These are phyloP conservation scores for Dillenia suffruticosa DNA, from an alignment of 164 flowering plant genomes.

Conservation along the genomic window DNA sequence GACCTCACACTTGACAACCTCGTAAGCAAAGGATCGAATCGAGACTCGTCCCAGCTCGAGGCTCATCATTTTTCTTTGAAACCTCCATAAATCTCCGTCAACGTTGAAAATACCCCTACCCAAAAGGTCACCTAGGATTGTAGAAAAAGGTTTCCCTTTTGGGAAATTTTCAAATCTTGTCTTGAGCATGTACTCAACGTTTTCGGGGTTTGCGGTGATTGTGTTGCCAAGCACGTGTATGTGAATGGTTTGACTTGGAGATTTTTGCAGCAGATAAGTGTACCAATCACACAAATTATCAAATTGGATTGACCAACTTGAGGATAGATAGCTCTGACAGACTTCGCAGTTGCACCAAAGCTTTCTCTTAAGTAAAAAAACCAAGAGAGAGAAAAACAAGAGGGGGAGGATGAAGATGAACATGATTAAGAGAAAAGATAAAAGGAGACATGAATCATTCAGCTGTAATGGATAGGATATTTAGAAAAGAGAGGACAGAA, in stretches of 20 bases:
- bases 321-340: constrained; percentile 28
- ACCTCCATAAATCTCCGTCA: constrained; percentile 51
- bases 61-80: constrained; percentile 45
- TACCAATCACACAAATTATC: constrained; percentile 50
- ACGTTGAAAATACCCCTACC: constrained; percentile 62
- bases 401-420: not conserved
- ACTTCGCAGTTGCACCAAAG: constrained; percentile 38
- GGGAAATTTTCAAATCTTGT: constrained; percentile 55
- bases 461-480: too few relatives aligned
- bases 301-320: constrained; percentile 34
- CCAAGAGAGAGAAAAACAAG: constrained; percentile 9
- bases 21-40: constrained; percentile 25
- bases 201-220: constrained; percentile 51
- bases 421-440: not conserved
- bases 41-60: constrained; percentile 35
- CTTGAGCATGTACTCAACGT: constrained; percentile 59
- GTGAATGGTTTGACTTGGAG: constrained; percentile 41
- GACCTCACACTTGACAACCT: constrained; percentile 31
- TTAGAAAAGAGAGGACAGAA: too few relatives aligned
- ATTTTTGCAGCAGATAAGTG: constrained; percentile 37
- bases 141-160: constrained; percentile 49
- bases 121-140: constrained; percentile 45
- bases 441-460: not conserved
- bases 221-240: constrained; percentile 41
- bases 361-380: constrained; percentile 5